Percentiles rank a stretch among this genome's conserved stretches.
These are phyloP conservation scores for Pseudogymnoascus sp. DNA, from an alignment of 2,329 filamentous ascomycete species.

Conservation along the genomic window DNA sequence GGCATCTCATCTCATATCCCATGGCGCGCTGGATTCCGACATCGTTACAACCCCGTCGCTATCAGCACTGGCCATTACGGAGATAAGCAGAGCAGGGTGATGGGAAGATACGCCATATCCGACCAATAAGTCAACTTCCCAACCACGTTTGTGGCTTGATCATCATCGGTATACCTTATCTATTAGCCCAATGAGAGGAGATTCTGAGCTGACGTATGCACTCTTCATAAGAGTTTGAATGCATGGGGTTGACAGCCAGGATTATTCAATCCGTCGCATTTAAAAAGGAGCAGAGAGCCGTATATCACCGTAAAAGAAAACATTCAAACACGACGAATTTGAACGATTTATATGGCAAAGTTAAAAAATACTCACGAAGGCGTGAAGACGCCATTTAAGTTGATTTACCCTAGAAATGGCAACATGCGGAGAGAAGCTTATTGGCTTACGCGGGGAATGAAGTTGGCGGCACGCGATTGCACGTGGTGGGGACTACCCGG, in stretches of 20 bases:
- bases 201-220: not conserved
- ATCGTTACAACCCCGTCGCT: not conserved
- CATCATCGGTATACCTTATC: not conserved
- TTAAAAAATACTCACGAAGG: not conserved
- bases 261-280: not conserved
- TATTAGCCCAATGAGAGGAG: not conserved
- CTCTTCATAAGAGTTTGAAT: not conserved
- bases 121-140: not conserved
- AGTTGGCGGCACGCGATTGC: not conserved
- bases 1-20: not conserved
- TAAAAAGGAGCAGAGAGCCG: not conserved
- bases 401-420: not conserved
- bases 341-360: not conserved
- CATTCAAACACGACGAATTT: not conserved
- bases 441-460: not conserved
- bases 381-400: not conserved
- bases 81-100: conserved; percentile 1
- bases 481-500: not conserved
- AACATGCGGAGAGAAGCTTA: not conserved
- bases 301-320: not conserved
- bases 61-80: not conserved
- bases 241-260: not conserved
- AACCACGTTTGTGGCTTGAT: not conserved
- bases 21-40: not conserved
- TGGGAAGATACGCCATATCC: not conserved